Evolutionary conservation across 1,139 yeast species (phyloP), one percentile per base, ranked within the genome.

Genomic region (Hanseniaspora sp.): DNA sequence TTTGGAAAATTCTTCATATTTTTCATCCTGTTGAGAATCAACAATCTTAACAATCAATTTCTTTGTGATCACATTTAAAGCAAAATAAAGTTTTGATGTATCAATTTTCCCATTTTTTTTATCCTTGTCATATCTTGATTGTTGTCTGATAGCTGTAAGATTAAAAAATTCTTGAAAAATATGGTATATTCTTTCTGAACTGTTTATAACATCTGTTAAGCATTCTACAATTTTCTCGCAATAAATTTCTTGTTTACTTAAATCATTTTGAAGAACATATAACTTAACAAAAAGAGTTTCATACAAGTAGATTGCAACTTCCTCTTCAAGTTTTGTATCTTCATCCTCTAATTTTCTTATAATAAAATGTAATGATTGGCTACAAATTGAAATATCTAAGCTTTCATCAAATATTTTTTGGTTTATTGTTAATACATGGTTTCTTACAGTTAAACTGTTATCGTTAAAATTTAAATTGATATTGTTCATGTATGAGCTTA

Each of bases 321-420:
- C 63, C 0, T 75, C 77, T 23, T 74, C 69, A 1, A 85, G 72
- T 0, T 69, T 59, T 46, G 78, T 82, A 59, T 86, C 95, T 59
- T 83, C 92, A 62, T 86, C 95, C 45, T 82, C 82, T 1, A 80
- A 59, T 56, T 83, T 71, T 56, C 70, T 67, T 8, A 86, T 64
- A 6, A 86, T 65, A 52, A 72, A 74, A 13, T 75, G 74, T 1
- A 80, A 68, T 3, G 83, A 74, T 47, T 67, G 71, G 0, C 72
- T 66, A 58, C 72, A 75, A 1, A 78, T 67, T 0, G 63, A 61
- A 0, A 56, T 48, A 30, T 69, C 63, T 13, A 57, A 56, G 0
- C 74, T 65, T 1, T 71, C 63, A 23, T 62, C 63, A 61, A 78
- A 83, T 61, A 86, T 72, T 17, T 67, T 73, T 47, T 69, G 72